A percentile compares a stretch with the other conserved stretches of the same genome.
Conservation (phyloP, 129 eudicot species). For the Chrysanthemum lavandulifolium region DNA sequence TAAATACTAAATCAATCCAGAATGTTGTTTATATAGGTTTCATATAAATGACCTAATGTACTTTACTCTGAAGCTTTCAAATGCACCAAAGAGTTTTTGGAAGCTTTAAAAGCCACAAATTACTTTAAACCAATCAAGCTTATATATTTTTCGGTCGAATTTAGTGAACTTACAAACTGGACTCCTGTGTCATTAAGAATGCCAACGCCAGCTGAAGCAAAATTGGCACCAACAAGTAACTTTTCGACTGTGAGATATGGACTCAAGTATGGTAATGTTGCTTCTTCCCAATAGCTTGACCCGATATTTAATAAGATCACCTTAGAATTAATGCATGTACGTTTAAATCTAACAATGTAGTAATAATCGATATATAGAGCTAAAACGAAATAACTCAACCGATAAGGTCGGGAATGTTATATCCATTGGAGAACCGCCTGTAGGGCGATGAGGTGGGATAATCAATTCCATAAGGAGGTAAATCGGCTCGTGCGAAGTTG, state of each 20-base stretch:
- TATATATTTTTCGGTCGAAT: too few relatives aligned
- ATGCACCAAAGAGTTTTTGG: too few relatives aligned
- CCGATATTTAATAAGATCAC: constrained; percentile 18
- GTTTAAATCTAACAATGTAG: background rate
- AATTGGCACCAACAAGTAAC: constrained; percentile 58
- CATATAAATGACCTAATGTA: too few relatives aligned
- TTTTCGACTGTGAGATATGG: constrained; percentile 43
- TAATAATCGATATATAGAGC: background rate
- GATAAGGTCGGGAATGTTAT: constrained; percentile 49
- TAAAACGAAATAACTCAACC: constrained; percentile 39
- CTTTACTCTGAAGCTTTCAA: too few relatives aligned
- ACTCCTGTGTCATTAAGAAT: constrained; percentile 54
- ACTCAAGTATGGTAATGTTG: constrained; percentile 55
- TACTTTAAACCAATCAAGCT: too few relatives aligned
- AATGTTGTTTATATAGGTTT: background rate
- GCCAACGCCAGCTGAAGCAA: constrained; percentile 66
- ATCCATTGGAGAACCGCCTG: constrained; percentile 56
- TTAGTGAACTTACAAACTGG: constrained; percentile 43
- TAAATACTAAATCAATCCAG: background rate
- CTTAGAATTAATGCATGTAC: background rate
- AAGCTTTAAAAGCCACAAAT: too few relatives aligned
- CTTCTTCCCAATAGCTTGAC: constrained; percentile 45
- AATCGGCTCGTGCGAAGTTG: constrained; percentile 53
- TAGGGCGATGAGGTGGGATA: constrained; percentile 45
- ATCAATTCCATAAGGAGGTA: constrained; percentile 53